Evolutionary conservation across 768 basidiomycete genomes (phyloP).

Genomic region (Collybiopsis confluens): DNA sequence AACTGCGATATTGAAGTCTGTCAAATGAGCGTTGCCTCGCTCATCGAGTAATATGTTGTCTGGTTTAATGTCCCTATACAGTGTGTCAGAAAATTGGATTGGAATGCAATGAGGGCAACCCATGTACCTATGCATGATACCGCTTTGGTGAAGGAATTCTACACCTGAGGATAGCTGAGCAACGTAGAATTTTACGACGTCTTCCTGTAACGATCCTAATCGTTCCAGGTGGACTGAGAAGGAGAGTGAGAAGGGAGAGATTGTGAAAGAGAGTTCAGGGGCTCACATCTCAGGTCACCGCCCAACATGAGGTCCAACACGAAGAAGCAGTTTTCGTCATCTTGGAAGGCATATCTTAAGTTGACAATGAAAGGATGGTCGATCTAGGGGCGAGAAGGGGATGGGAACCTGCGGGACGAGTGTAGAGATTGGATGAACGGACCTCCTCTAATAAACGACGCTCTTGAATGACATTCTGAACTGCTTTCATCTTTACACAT

Average conservation of each 20-base stretch:
- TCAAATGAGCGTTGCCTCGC: constrained; percentile 91
- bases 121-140: constrained; percentile 91
- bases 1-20: constrained; percentile 98
- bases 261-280: neutral
- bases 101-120: constrained; percentile 14
- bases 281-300: constrained; percentile 88
- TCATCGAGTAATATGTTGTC: constrained; percentile 98
- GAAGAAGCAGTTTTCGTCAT: constrained; percentile 98
- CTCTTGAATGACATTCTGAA: constrained; percentile 96
- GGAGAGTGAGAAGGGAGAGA: constrained; percentile 7
- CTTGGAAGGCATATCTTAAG: constrained; percentile 93
- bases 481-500: constrained; percentile 98
- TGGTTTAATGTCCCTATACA: constrained; percentile 80
- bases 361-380: constrained; percentile 96
- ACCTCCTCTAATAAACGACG: constrained; percentile 94
- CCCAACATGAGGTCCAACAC: constrained; percentile 97
- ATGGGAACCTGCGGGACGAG: constrained; percentile 15
- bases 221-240: constrained; percentile 82
- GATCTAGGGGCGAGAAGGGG: constrained; percentile 47
- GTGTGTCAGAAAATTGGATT: constrained; percentile 18
- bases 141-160: constrained; percentile 86
- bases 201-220: constrained; percentile 68
- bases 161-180: constrained; percentile 88
- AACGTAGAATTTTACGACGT: constrained; percentile 81
- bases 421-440: constrained; percentile 11